A percentile compares a stretch with the other conserved stretches of the same genome.
phyloP scores from a whole-genome alignment of 495 filamentous ascomycete genomes.

The Penicillium verhagenii region DNA sequence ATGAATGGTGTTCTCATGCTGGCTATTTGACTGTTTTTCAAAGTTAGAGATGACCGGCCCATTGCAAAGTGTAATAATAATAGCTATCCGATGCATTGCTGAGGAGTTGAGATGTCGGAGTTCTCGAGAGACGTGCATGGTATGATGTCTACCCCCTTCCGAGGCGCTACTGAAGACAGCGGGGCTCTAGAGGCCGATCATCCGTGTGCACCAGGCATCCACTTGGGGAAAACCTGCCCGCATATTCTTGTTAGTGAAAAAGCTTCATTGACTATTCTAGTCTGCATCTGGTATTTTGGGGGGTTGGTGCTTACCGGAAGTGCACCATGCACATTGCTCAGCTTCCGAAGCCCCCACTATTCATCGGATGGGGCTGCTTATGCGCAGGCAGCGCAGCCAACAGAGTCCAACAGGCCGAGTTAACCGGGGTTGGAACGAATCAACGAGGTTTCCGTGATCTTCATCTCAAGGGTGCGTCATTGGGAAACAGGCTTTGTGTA shows the following conservation, averaged over 20 bases:
- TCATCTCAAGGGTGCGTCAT: neutral
- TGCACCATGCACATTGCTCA: neutral
- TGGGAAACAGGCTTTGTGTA: neutral
- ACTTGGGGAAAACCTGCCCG: neutral
- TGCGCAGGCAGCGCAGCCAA: neutral
- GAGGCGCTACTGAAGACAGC: neutral
- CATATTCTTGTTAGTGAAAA: neutral
- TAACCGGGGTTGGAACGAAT: neutral
- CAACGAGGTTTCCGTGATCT: neutral
- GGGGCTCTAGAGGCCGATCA: neutral
- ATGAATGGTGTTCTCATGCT: neutral
- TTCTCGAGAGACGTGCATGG: neutral
- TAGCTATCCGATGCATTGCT: neutral
- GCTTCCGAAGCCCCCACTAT: neutral
- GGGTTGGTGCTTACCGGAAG: neutral
- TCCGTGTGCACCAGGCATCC: neutral
- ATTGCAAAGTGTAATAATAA: neutral
- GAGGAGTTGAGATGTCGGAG: neutral
- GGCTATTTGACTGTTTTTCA: neutral
- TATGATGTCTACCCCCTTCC: neutral
- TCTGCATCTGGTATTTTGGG: neutral
- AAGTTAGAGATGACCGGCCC: neutral
- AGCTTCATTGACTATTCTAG: neutral
- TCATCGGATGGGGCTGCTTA: neutral
- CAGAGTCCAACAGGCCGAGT: neutral